Evolutionary conservation across 257 asterid species (phyloP), one percentile per base, ranked within the genome.

Genomic region (Orobanche coerulescens): DNA sequence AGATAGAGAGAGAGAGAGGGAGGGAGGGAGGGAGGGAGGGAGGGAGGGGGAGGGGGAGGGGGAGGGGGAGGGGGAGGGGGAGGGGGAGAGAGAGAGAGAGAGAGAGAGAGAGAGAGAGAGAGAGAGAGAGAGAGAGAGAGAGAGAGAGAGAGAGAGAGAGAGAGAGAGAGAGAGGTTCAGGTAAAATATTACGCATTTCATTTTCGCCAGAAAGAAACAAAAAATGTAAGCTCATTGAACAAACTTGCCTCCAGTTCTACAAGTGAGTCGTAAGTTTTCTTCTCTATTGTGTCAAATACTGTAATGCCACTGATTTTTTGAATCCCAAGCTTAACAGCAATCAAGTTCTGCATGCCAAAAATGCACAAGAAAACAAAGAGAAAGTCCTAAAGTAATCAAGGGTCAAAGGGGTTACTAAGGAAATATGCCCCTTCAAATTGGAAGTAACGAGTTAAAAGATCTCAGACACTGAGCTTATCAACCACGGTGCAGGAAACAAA

Each of bases 301-400:
- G 95, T 86, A 46, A 92, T 80, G 66, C 96, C 95, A 11, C 84
- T 73, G 76, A 92, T 78, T 79, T 84, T 86, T 85, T 88, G 98
- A 76, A 92, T 81, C 72, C 98, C 98, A 49, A 71, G 86, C 82
- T 88, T 86, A 23, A 80, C 65, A 66, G 98, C 94, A 48, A 88
- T 84, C 83, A 92, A 77, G 72, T 85, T 81, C 98, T 92, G 90
- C 87, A 76, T 34, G 47, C 25, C 25, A 54, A 57, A 25, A 49
- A 62, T 22, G 48, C 10, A 70, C 36, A 61, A 55, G 23, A 31
- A 33, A 44, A 43, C 4, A 36, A 36, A 30, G 48, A 31, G 52
- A 43, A 58, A 47, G 19, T 20, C 44, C 51, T 47, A 51, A 37
- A 52, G 61, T 44, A 50, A 57, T 37, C 58, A 25, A 37, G 52